phyloP scores from a whole-genome alignment of 495 filamentous ascomycete species.

The Cudoniella acicularis region DNA sequence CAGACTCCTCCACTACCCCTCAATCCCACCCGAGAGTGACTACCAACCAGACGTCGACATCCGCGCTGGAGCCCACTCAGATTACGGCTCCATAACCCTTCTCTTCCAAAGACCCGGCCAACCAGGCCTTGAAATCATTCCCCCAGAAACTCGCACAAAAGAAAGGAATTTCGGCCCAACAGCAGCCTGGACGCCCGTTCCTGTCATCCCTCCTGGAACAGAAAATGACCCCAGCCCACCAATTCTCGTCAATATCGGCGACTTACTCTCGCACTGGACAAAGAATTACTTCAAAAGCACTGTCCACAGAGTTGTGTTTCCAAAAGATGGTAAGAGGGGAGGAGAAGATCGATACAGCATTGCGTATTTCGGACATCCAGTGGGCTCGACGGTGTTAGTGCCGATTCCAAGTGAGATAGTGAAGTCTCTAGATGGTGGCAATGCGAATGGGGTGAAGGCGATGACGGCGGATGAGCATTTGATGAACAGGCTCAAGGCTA shows the following conservation, averaged over 20 bases:
- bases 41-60: slow-evolving; percentile 52
- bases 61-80: slow-evolving; percentile 80
- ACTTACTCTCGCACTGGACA: slow-evolving; percentile 90
- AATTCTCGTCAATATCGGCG: slow-evolving; percentile 90
- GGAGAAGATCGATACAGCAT: slow-evolving; percentile 79
- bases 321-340: slow-evolving; percentile 36
- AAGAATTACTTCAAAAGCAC: slow-evolving; percentile 78
- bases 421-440: slow-evolving; percentile 24
- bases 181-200: slow-evolving; percentile 55
- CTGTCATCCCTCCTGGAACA: slow-evolving; percentile 52
- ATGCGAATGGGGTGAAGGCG: slow-evolving; percentile 35
- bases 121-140: slow-evolving; percentile 81
- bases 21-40: slow-evolving; percentile 36
- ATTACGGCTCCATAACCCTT: slow-evolving; percentile 85
- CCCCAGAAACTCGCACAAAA: slow-evolving; percentile 27
- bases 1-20: slow-evolving; percentile 78
- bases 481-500: slow-evolving; percentile 66
- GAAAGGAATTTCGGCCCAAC: slow-evolving; percentile 1
- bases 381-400: slow-evolving; percentile 63
- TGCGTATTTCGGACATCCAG: slow-evolving; percentile 89
- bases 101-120: slow-evolving; percentile 83
- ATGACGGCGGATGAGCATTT: slow-evolving; percentile 86
- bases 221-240: slow-evolving; percentile 59
- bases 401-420: slow-evolving; percentile 70
- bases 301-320: slow-evolving; percentile 85